Evolutionary conservation across 2,329 filamentous ascomycete species (phyloP).

Genomic region (Aspergillus aculeatus): DNA sequence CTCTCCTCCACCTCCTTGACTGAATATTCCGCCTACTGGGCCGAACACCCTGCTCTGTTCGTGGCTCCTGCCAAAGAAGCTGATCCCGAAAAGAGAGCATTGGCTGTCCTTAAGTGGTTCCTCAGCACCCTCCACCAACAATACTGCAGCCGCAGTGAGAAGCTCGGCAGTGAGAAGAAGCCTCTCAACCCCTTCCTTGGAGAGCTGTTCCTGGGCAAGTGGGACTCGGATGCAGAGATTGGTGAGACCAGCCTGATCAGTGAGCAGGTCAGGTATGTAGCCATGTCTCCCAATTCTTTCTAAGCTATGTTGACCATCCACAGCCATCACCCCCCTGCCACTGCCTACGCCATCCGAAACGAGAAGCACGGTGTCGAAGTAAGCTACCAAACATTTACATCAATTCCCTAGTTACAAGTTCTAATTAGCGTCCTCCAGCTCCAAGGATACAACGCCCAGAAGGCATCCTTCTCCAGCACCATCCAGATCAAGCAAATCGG

Average conservation of each 20-base stretch:
- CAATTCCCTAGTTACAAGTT: not conserved
- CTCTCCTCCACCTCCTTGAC: slow-evolving; percentile 74
- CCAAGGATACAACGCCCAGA: slow-evolving; percentile 91
- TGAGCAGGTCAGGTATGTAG: slow-evolving; percentile 75
- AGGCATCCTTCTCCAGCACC: slow-evolving; percentile 88
- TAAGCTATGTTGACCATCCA: slow-evolving; percentile 11
- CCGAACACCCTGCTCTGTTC: slow-evolving; percentile 73
- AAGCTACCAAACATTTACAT: slow-evolving; percentile 6
- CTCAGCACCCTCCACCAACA: slow-evolving; percentile 89
- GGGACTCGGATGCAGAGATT: slow-evolving; percentile 67
- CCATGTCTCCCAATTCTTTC: not conserved
- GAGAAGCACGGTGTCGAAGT: slow-evolving; percentile 71
- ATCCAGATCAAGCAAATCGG: slow-evolving; percentile 95
- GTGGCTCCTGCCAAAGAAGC: slow-evolving; percentile 76
- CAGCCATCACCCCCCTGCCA: slow-evolving; percentile 88
- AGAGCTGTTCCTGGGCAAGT: slow-evolving; percentile 88
- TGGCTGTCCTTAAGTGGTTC: slow-evolving; percentile 96
- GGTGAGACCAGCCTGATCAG: slow-evolving; percentile 84
- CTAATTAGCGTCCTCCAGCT: slow-evolving; percentile 36
- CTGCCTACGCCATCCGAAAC: slow-evolving; percentile 91
- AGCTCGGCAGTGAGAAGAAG: slow-evolving; percentile 91
- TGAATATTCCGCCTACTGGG: slow-evolving; percentile 82
- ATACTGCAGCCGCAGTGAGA: slow-evolving; percentile 71
- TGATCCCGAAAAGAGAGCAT: slow-evolving; percentile 76
- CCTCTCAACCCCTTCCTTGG: slow-evolving; percentile 94